Conservation (phyloP, 2,329 filamentous ascomycete species). For the Botrytis hyacinthi region DNA sequence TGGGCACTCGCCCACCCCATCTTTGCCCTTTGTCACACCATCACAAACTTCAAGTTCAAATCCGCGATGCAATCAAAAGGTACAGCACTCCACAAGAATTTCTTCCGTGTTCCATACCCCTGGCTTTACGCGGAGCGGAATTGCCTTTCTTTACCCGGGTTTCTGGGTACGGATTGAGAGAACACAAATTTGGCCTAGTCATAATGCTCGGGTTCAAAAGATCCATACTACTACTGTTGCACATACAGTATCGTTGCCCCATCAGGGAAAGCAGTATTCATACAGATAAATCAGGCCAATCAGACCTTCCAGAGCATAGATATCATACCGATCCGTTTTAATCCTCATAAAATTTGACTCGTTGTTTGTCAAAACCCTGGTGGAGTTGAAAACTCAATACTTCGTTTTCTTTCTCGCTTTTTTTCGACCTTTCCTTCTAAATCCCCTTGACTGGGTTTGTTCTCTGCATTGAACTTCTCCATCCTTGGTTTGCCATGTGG, state of each 20-base stretch:
- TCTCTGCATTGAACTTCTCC: neutral
- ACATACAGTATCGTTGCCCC: neutral
- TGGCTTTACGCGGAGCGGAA: neutral
- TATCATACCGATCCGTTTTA: neutral
- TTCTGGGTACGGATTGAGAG: neutral
- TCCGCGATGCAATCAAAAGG: neutral
- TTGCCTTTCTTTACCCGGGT: neutral
- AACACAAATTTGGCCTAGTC: neutral
- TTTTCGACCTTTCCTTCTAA: neutral
- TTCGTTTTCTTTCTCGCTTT: neutral
- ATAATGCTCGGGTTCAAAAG: neutral
- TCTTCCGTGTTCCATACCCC: neutral
- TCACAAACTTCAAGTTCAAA: neutral
- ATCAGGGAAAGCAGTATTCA: neutral
- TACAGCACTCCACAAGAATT: neutral
- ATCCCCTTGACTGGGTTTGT: neutral
- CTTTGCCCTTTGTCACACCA: neutral
- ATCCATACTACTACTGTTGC: neutral
- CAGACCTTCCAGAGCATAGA: neutral
- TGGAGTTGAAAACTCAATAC: neutral
- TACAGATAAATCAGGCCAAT: neutral
- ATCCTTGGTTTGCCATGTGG: neutral
- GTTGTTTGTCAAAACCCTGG: neutral
- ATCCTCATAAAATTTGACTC: neutral
- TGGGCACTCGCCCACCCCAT: neutral